These are phyloP conservation scores for Sclerotinia borealis DNA, from an alignment of 2,329 filamentous ascomycete genomes.

Conservation along the genomic window DNA sequence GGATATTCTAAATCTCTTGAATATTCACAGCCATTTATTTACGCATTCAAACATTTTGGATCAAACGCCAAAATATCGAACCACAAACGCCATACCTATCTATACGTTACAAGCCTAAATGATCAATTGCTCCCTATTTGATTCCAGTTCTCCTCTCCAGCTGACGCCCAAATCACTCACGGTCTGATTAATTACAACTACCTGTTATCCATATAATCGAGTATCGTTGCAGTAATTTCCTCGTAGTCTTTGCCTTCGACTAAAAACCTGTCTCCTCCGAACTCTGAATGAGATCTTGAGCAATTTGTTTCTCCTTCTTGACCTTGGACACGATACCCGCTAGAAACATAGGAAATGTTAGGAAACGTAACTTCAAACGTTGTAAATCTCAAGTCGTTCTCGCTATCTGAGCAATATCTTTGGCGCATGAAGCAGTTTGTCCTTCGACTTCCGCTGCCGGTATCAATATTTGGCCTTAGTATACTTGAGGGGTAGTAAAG, in stretches of 20 bases:
- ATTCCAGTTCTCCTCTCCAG: slow-evolving; percentile 43
- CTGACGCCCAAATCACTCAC: slow-evolving; percentile 41
- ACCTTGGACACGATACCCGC: slow-evolving; percentile 41
- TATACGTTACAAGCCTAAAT: slow-evolving; percentile 41
- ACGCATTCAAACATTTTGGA: background rate
- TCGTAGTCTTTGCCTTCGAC: slow-evolving; percentile 40
- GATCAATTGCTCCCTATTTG: slow-evolving; percentile 41
- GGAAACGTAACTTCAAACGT: slow-evolving; percentile 39
- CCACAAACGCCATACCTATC: background rate
- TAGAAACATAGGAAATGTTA: slow-evolving; percentile 49
- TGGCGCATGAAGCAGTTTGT: slow-evolving; percentile 40
- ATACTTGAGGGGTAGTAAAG: slow-evolving; percentile 50
- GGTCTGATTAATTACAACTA: slow-evolving; percentile 32
- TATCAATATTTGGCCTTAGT: slow-evolving; percentile 40
- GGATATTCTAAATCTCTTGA: no score
- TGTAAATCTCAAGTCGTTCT: slow-evolving; percentile 35
- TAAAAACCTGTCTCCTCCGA: slow-evolving; percentile 44
- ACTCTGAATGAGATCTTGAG: slow-evolving; percentile 42
- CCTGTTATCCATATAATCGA: background rate
- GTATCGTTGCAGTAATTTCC: slow-evolving; percentile 42
- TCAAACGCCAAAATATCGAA: background rate
- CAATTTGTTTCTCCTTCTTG: slow-evolving; percentile 39
- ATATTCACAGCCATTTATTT: no score
- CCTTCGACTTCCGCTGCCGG: slow-evolving; percentile 34
- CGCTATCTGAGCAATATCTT: slow-evolving; percentile 41